Percentiles rank a stretch among this genome's conserved stretches.
Conservation (phyloP, 495 filamentous ascomycete species). For the Massariosphaeria phaeospora region DNA sequence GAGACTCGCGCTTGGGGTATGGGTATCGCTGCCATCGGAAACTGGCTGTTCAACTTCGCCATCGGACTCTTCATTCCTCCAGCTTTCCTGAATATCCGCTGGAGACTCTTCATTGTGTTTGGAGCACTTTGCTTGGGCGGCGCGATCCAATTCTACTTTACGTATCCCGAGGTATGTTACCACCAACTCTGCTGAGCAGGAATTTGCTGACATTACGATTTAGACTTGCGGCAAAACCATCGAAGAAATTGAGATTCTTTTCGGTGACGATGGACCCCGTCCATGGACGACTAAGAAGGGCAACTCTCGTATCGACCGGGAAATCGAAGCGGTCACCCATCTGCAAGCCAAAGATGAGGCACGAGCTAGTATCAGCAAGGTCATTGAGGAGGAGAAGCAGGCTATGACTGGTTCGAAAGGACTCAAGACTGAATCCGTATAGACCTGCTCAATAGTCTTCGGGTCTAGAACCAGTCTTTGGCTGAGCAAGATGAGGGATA, state of each 20-base stretch:
- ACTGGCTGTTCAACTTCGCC: constrained; percentile 74
- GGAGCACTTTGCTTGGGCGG: constrained; percentile 62
- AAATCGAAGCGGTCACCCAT: constrained; percentile 28
- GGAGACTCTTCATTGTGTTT: constrained; percentile 71
- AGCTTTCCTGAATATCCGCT: constrained; percentile 65
- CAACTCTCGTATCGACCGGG: constrained; percentile 33
- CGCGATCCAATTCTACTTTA: constrained; percentile 59
- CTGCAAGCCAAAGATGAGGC: constrained; percentile 24
- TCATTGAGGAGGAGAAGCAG: constrained; percentile 19
- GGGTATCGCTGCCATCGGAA: constrained; percentile 59
- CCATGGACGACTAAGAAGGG: constrained; percentile 60
- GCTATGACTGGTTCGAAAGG: neutral
- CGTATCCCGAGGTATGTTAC: constrained; percentile 54
- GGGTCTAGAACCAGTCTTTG: neutral
- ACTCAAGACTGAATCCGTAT: constrained; percentile 13
- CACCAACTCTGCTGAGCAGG: neutral
- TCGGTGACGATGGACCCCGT: constrained; percentile 49
- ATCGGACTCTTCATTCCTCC: constrained; percentile 66
- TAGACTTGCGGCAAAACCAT: constrained; percentile 61
- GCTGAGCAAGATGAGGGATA: neutral
- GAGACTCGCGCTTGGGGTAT: constrained; percentile 70
- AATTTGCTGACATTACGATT: neutral
- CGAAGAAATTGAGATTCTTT: constrained; percentile 65
- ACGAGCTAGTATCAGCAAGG: constrained; percentile 16
- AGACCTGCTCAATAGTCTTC: neutral